Percentiles rank a stretch among this genome's conserved stretches.
Evolutionary conservation across 2,329 filamentous ascomycete genomes (phyloP).

Genomic region (Tetracladium maxilliforme): DNA sequence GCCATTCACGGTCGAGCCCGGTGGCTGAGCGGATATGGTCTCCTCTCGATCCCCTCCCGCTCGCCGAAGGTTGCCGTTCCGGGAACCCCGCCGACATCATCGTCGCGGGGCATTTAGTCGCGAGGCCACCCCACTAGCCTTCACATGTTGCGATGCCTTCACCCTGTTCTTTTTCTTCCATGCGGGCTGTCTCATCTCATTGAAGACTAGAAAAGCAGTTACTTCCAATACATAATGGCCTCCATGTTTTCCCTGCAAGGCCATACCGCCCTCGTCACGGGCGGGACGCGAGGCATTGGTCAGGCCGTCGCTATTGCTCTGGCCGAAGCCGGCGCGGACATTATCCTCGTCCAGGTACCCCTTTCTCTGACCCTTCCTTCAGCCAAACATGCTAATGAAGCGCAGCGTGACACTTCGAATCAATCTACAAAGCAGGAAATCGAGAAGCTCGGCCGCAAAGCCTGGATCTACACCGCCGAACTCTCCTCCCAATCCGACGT

Average conservation of each 20-base stretch:
- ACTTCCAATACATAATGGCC: slow-evolving; percentile 1
- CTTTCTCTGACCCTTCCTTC: slow-evolving; percentile 1
- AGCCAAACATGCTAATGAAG: slow-evolving; percentile 1
- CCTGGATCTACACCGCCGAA: slow-evolving; percentile 54
- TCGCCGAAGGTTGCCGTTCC: too few relatives aligned
- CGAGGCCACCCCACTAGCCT: too few relatives aligned
- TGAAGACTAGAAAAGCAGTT: too few relatives aligned
- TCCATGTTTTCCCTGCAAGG: slow-evolving; percentile 17
- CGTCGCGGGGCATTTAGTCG: too few relatives aligned
- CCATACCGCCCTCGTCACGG: slow-evolving; percentile 20
- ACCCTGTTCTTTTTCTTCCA: too few relatives aligned
- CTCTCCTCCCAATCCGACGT: slow-evolving; percentile 47
- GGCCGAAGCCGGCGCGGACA: slow-evolving; percentile 21
- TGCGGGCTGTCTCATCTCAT: too few relatives aligned
- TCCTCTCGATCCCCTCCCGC: too few relatives aligned
- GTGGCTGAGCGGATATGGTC: too few relatives aligned
- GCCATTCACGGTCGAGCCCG: too few relatives aligned
- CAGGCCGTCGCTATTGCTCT: slow-evolving; percentile 19
- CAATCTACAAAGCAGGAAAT: slow-evolving; percentile 42
- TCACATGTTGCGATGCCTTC: too few relatives aligned
- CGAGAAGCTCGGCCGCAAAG: slow-evolving; percentile 50
- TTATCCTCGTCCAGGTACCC: slow-evolving; percentile 21
- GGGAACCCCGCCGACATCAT: too few relatives aligned
- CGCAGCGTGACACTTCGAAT: slow-evolving; percentile 12
- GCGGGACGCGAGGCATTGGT: slow-evolving; percentile 21